A percentile compares a stretch with the other conserved stretches of the same genome.
These are phyloP conservation scores for Davidsoniella eucalypti DNA, from an alignment of 2,329 filamentous ascomycete species.

Conservation along the genomic window DNA sequence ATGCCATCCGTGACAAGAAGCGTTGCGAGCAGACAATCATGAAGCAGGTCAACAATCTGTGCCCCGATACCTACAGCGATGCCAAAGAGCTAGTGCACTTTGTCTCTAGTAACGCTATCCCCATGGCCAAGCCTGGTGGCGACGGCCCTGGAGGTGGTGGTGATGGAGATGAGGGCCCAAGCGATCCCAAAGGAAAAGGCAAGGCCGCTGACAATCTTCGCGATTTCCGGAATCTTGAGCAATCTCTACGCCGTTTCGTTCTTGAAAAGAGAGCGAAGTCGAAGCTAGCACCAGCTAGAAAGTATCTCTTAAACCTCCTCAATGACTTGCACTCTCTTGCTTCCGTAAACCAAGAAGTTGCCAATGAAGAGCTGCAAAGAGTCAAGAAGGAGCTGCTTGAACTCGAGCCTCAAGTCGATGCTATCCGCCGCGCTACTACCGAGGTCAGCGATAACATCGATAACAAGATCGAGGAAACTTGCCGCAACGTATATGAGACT, in stretches of 20 bases:
- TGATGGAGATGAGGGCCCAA: constrained; percentile 23
- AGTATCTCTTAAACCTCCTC: constrained; percentile 84
- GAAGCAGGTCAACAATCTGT: constrained; percentile 75
- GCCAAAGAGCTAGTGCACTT: constrained; percentile 88
- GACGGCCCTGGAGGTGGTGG: constrained; percentile 41
- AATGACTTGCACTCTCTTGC: constrained; percentile 74
- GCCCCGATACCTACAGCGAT: constrained; percentile 84
- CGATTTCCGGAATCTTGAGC: constrained; percentile 81
- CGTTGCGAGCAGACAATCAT: constrained; percentile 85
- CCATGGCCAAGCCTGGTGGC: constrained; percentile 44
- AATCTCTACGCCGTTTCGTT: constrained; percentile 79
- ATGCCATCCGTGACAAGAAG: constrained; percentile 81
- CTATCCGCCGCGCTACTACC: constrained; percentile 61
- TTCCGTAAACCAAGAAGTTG: constrained; percentile 73
- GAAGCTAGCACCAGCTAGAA: constrained; percentile 88
- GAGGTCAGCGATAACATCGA: constrained; percentile 74
- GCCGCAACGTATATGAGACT: constrained; percentile 69
- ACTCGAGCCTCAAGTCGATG: constrained; percentile 71
- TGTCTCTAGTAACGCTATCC: constrained; percentile 91
- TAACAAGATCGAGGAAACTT: constrained; percentile 66
- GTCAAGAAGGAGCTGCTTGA: constrained; percentile 66
- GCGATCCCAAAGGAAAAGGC: constrained; percentile 55
- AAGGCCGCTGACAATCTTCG: constrained; percentile 77
- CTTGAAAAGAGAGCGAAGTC: constrained; percentile 89
- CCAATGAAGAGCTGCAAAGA: constrained; percentile 67